Evolutionary conservation across 75 land plant genomes (phyloP).

Genomic region (Cryptomeria japonica): DNA sequence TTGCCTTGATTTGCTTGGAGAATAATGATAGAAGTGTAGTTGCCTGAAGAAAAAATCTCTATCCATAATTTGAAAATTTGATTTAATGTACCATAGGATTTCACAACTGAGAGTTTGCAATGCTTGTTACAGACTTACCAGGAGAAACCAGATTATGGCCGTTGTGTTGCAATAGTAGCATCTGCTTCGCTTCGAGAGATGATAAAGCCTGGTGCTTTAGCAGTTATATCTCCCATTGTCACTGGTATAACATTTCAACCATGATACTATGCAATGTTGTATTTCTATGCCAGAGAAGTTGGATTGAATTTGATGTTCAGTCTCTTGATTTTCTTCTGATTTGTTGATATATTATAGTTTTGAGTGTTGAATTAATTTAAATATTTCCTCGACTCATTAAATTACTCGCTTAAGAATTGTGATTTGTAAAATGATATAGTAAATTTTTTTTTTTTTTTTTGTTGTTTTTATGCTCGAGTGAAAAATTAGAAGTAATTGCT

Average conservation of each 20-base stretch:
- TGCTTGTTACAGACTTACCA: conserved; percentile 68
- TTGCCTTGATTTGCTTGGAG: background rate
- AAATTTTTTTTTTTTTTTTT: background rate
- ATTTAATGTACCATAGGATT: background rate
- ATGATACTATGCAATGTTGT: background rate
- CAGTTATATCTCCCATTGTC: conserved; percentile 88
- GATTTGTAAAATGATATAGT: background rate
- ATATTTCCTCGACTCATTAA: background rate
- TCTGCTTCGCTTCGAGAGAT: conserved; percentile 95
- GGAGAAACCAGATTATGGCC: conserved; percentile 97
- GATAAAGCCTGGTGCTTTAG: conserved; percentile 99
- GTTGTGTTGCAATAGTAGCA: conserved; percentile 99
- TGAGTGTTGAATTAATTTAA: background rate
- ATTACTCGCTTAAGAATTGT: background rate
- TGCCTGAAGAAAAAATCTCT: background rate
- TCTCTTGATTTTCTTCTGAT: background rate
- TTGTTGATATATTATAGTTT: background rate
- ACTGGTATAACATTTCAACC: conserved; percentile 49
- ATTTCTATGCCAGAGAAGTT: background rate
- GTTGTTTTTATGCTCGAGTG: background rate
- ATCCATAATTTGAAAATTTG: background rate
- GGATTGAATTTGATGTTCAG: too few species aligned
- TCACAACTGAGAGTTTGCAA: background rate
- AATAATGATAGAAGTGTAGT: background rate
- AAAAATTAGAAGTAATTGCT: background rate